Evolutionary conservation across 1,139 yeast species (phyloP).

Genomic region (Taphrina confusa): DNA sequence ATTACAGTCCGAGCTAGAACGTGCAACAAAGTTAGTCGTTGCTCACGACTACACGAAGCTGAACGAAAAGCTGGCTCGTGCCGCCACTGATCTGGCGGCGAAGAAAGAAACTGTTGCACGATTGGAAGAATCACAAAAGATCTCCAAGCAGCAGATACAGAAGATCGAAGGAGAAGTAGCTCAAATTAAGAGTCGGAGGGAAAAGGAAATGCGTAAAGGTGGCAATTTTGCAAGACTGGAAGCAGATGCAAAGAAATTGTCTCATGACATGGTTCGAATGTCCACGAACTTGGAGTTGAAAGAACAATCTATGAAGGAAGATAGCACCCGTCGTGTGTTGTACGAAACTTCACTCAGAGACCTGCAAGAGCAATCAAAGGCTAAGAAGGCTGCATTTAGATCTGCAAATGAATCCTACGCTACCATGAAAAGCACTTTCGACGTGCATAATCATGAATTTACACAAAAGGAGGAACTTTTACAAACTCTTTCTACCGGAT

Average conservation of each 20-base stretch:
- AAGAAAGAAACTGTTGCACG: slow-evolving; percentile 37
- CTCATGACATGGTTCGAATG: slow-evolving; percentile 69
- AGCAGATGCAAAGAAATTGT: slow-evolving; percentile 56
- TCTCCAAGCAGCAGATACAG: slow-evolving; percentile 57
- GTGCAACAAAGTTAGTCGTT: slow-evolving; percentile 67
- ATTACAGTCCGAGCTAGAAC: slow-evolving; percentile 77
- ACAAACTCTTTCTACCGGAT: slow-evolving; percentile 84
- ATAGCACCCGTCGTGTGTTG: slow-evolving; percentile 44
- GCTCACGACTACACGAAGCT: slow-evolving; percentile 69
- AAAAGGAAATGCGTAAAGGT: slow-evolving; percentile 63
- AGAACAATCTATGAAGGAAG: slow-evolving; percentile 58
- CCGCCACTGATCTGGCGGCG: slow-evolving; percentile 43
- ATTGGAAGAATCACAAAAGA: slow-evolving; percentile 48
- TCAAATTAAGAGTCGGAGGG: slow-evolving; percentile 57
- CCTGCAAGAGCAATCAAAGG: slow-evolving; percentile 37
- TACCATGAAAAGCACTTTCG: slow-evolving; percentile 52
- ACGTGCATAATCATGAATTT: slow-evolving; percentile 54
- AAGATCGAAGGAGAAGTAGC: slow-evolving; percentile 65
- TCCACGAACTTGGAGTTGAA: slow-evolving; percentile 64
- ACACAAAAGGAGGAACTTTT: slow-evolving; percentile 73
- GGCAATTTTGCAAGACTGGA: slow-evolving; percentile 66
- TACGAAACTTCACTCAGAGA: slow-evolving; percentile 42
- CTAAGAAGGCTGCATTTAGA: slow-evolving; percentile 39
- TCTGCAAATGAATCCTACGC: slow-evolving; percentile 51
- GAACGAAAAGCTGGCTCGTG: slow-evolving; percentile 46